phyloP scores from a whole-genome alignment of 1,284 basidiomycete species.

The Leccinum fuscescens region DNA sequence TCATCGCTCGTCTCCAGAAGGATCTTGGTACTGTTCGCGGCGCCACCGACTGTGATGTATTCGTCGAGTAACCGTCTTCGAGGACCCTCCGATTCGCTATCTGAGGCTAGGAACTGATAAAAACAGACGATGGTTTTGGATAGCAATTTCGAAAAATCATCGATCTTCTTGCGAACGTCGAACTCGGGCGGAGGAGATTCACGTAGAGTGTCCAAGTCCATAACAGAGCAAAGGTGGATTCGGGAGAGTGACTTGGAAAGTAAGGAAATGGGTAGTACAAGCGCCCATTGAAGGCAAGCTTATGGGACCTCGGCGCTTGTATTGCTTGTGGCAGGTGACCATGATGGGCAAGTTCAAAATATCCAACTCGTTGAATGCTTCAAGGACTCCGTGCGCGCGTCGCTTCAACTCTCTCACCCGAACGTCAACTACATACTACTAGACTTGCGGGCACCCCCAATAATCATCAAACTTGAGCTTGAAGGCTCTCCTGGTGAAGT shows the following conservation, averaged over 20 bases:
- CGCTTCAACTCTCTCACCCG: too few relatives aligned
- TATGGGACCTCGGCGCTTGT: neutral
- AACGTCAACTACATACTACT: too few relatives aligned
- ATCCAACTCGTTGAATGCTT: neutral
- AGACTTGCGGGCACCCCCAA: too few relatives aligned
- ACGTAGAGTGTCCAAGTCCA: slow-evolving; percentile 13
- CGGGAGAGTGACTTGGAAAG: neutral
- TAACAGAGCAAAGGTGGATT: slow-evolving; percentile 1
- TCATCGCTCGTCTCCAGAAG: slow-evolving; percentile 27
- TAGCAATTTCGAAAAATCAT: slow-evolving; percentile 21
- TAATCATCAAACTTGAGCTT: too few relatives aligned
- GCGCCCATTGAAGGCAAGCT: neutral
- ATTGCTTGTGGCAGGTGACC: neutral
- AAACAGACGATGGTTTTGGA: slow-evolving; percentile 30
- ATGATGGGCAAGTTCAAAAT: neutral
- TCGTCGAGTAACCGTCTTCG: slow-evolving; percentile 28
- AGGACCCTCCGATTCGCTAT: slow-evolving; percentile 23
- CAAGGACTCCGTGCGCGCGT: too few relatives aligned
- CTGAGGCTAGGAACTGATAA: slow-evolving; percentile 31
- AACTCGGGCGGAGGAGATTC: slow-evolving; percentile 10
- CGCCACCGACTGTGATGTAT: slow-evolving; percentile 30
- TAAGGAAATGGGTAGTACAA: neutral
- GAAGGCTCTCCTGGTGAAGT: too few relatives aligned
- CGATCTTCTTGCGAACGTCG: slow-evolving; percentile 25
- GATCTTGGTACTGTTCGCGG: slow-evolving; percentile 27